Percentiles rank a stretch among this genome's conserved stretches.
Conservation (phyloP, 495 filamentous ascomycete species). For the Hyaloscypha finlandica region DNA sequence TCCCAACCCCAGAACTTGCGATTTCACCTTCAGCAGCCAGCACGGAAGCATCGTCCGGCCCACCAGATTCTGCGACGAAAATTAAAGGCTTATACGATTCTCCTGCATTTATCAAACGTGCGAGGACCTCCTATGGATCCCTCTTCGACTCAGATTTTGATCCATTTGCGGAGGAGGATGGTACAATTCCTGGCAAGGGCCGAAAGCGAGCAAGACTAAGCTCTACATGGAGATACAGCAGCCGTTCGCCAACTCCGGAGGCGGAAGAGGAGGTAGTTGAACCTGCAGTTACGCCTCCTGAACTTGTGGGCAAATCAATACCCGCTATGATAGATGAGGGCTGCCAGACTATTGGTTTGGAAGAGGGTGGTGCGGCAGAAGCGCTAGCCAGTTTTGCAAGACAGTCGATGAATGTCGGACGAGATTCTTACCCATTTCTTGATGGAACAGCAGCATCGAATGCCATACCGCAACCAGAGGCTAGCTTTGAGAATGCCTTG, state of each 20-base stretch:
- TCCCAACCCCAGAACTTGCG: conserved; percentile 8
- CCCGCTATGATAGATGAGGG: conserved; percentile 47
- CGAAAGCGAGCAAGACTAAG: conserved; percentile 75
- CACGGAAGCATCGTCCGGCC: neutral
- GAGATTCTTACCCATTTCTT: neutral
- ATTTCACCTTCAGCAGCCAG: neutral
- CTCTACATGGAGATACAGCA: conserved; percentile 69
- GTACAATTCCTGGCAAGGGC: conserved; percentile 57
- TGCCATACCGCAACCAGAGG: neutral
- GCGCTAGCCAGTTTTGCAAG: conserved; percentile 18
- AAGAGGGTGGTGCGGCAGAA: conserved; percentile 33
- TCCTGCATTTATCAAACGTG: conserved; percentile 73
- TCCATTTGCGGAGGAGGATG: conserved; percentile 73
- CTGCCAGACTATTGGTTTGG: conserved; percentile 47
- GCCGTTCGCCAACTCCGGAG: conserved; percentile 38
- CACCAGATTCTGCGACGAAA: conserved; percentile 1
- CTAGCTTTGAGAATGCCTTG: neutral
- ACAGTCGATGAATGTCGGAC: conserved; percentile 21
- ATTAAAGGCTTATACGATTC: conserved; percentile 57
- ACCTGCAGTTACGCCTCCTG: neutral
- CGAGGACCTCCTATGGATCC: conserved; percentile 60
- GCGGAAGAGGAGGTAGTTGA: conserved; percentile 27
- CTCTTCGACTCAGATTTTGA: conserved; percentile 60
- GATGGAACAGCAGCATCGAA: neutral
- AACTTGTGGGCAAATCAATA: conserved; percentile 11